These are phyloP conservation scores for Lecanosticta acicola DNA, from an alignment of 2,329 filamentous ascomycete species.

Conservation along the genomic window DNA sequence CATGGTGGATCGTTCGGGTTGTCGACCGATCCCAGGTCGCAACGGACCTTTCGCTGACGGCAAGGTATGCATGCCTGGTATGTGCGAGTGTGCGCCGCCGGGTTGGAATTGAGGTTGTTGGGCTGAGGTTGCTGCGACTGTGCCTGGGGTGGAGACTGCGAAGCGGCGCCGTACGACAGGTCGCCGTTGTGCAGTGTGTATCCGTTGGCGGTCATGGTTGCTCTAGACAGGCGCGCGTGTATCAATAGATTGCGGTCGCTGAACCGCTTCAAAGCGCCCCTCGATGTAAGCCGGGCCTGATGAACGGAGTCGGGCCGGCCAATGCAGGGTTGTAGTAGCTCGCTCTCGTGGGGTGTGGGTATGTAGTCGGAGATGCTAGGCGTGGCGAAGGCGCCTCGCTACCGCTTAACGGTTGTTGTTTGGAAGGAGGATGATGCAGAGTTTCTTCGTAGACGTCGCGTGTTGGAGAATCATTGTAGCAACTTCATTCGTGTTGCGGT, in stretches of 20 bases:
- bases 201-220: constrained; percentile 16
- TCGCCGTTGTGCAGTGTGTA: constrained; percentile 16
- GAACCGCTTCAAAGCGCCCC: constrained; percentile 19
- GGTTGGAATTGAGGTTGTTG: constrained; percentile 5
- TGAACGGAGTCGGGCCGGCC: constrained; percentile 4
- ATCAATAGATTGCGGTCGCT: constrained; percentile 6
- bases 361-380: too few species aligned
- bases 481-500: not conserved
- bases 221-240: constrained; percentile 7
- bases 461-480: constrained; percentile 20
- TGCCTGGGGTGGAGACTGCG: constrained; percentile 16
- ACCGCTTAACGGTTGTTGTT: constrained; percentile 29
- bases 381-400: not conserved
- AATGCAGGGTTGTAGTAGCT: constrained; percentile 1
- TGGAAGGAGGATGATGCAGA: constrained; percentile 24
- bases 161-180: constrained; percentile 13
- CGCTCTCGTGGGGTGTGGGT: not conserved
- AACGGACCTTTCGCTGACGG: constrained; percentile 53
- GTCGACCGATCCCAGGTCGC: constrained; percentile 68
- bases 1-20: constrained; percentile 92
- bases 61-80: constrained; percentile 49
- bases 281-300: constrained; percentile 6
- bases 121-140: constrained; percentile 1
- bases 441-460: constrained; percentile 10
- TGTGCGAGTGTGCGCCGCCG: constrained; percentile 23